Conservation (phyloP, 2,329 filamentous ascomycete species). For the Xylaria sp. region DNA sequence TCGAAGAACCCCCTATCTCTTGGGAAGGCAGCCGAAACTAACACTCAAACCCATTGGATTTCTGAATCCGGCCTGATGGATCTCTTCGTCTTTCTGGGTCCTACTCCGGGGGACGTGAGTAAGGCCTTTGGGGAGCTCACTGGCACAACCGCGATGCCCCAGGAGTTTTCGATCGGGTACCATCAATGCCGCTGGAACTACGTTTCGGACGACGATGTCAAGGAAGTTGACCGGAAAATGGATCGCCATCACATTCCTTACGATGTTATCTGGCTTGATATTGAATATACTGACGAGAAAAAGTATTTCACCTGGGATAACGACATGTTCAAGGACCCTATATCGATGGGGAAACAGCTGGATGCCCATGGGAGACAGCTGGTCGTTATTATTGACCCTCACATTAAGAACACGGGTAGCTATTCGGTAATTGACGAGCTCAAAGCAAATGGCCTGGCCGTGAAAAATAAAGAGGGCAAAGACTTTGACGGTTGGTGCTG, state of each 20-base stretch:
- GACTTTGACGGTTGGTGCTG: slow-evolving; percentile 98
- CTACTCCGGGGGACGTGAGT: slow-evolving; percentile 83
- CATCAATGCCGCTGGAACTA: slow-evolving; percentile 99
- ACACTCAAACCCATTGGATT: slow-evolving; percentile 95
- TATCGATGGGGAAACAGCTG: slow-evolving; percentile 87
- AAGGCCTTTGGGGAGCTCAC: slow-evolving; percentile 89
- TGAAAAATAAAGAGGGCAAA: slow-evolving; percentile 89
- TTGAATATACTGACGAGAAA: slow-evolving; percentile 96
- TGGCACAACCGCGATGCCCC: slow-evolving; percentile 88
- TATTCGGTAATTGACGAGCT: slow-evolving; percentile 84
- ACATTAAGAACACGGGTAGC: slow-evolving; percentile 90
- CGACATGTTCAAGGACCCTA: slow-evolving; percentile 86
- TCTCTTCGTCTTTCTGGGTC: slow-evolving; percentile 93
- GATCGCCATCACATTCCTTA: slow-evolving; percentile 96
- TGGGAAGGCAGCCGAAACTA: slow-evolving; percentile 73
- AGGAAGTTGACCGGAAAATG: slow-evolving; percentile 95
- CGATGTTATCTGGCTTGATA: slow-evolving; percentile 98
- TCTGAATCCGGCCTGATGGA: slow-evolving; percentile 92
- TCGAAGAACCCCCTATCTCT: slow-evolving; percentile 81
- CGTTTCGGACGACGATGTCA: slow-evolving; percentile 95
- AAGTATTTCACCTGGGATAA: slow-evolving; percentile 99
- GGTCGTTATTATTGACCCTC: slow-evolving; percentile 94
- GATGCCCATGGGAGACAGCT: slow-evolving; percentile 88
- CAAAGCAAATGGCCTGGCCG: slow-evolving; percentile 83
- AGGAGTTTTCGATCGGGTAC: slow-evolving; percentile 91